A percentile compares a stretch with the other conserved stretches of the same genome.
phyloP scores from a whole-genome alignment of 108 stramenopile genomes.

The Bacterosira constricta region DNA sequence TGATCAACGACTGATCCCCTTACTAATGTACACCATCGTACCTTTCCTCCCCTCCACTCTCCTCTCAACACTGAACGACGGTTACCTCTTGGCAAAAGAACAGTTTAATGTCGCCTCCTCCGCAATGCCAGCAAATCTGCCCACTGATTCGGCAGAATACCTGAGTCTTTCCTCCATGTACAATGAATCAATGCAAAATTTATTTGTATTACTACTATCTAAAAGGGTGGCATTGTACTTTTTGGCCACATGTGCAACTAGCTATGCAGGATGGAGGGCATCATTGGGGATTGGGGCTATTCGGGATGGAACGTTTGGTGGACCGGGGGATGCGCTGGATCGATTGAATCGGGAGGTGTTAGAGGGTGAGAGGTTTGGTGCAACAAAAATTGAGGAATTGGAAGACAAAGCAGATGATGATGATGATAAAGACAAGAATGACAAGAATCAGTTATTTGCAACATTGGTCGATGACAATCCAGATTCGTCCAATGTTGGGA shows the following conservation, averaged over 20 bases:
- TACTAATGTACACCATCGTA: not conserved
- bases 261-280: slow-evolving; percentile 32
- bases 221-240: slow-evolving; percentile 34
- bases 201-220: slow-evolving; percentile 16
- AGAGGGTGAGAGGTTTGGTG: slow-evolving; percentile 7
- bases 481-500: slow-evolving; percentile 18
- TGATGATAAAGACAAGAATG: not conserved
- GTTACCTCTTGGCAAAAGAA: not conserved
- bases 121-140: not conserved
- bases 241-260: slow-evolving; percentile 20
- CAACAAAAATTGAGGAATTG: not conserved
- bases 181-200: slow-evolving; percentile 16
- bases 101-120: not conserved
- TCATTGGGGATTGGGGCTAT: not conserved
- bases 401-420: not conserved
- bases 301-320: not conserved
- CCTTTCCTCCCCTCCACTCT: slow-evolving; percentile 4
- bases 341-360: slow-evolving; percentile 33
- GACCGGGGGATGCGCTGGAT: slow-evolving; percentile 37
- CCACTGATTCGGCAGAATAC: not conserved
- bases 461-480: slow-evolving; percentile 22
- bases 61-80: not conserved
- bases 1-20: too few relatives aligned
- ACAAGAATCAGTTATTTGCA: slow-evolving; percentile 10
- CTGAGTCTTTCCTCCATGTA: not conserved